These are phyloP conservation scores for Stereocaulon alpinum DNA, from an alignment of 495 filamentous ascomycete genomes.

Conservation along the genomic window DNA sequence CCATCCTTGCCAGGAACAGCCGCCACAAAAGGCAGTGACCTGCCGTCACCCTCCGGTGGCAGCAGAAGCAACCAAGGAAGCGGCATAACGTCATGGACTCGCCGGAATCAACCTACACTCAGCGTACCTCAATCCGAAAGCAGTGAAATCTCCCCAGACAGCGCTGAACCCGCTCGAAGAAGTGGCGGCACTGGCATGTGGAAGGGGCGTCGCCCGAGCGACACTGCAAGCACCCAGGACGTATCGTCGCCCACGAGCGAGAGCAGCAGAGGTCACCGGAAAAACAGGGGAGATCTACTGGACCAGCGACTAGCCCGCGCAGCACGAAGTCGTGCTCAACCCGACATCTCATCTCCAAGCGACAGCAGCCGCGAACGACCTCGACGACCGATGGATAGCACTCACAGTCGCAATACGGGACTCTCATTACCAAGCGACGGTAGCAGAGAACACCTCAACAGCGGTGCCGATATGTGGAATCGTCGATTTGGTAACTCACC, in stretches of 20 bases:
- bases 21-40: slow-evolving; percentile 2
- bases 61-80: background rate
- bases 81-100: background rate
- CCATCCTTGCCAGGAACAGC: slow-evolving; percentile 1
- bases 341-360: slow-evolving; percentile 9
- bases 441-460: slow-evolving; percentile 5
- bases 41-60: slow-evolving; percentile 12
- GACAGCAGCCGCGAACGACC: slow-evolving; percentile 2
- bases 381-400: background rate
- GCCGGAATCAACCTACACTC: slow-evolving; percentile 1
- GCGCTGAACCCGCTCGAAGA: background rate
- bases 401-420: background rate
- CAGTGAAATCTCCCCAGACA: background rate
- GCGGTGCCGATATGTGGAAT: slow-evolving; percentile 3
- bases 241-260: background rate
- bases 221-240: background rate
- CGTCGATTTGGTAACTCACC: background rate
- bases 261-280: background rate
- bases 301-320: background rate
- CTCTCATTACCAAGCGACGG: background rate
- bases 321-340: background rate
- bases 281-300: background rate
- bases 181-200: background rate
- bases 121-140: slow-evolving; percentile 1
- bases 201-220: background rate